phyloP scores from a whole-genome alignment of 345 rosid species.

The Rhodamnia argentea region DNA sequence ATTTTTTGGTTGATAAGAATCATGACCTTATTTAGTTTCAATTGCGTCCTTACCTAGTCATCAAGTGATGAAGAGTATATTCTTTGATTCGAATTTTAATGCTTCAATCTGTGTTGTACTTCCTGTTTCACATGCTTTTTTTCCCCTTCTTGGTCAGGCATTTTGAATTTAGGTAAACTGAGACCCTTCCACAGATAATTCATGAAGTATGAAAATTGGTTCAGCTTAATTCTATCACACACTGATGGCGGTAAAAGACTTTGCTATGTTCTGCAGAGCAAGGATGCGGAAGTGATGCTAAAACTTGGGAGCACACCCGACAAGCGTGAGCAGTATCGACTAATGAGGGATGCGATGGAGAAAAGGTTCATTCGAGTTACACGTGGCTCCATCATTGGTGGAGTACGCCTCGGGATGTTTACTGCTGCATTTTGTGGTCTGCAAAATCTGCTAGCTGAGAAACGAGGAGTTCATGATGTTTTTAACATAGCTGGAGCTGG shows the following conservation, averaged over 20 bases:
- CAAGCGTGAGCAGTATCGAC: constrained; percentile 73
- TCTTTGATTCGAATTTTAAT: background rate
- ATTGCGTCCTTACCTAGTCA: background rate
- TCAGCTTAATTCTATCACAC: background rate
- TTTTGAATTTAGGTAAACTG: background rate
- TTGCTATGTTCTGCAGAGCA: constrained; percentile 5
- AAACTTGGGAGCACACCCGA: constrained; percentile 93
- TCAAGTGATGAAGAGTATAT: background rate
- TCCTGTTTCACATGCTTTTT: background rate
- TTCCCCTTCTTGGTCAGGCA: background rate
- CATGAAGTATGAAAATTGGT: background rate
- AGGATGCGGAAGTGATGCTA: constrained; percentile 93
- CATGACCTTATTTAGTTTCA: background rate
- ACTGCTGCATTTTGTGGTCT: constrained; percentile 75
- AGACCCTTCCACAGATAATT: background rate
- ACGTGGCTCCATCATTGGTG: constrained; percentile 86
- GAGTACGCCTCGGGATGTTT: constrained; percentile 86
- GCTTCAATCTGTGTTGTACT: background rate
- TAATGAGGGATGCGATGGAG: constrained; percentile 97
- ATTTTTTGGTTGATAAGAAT: background rate
- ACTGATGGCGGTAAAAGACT: background rate
- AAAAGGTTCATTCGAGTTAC: constrained; percentile 71
- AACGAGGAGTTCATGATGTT: constrained; percentile 71
- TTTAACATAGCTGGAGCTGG: constrained; percentile 83
- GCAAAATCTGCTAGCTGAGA: constrained; percentile 75